Conservation (phyloP, 2,329 filamentous ascomycete genomes). For the Diaporthe eres region DNA sequence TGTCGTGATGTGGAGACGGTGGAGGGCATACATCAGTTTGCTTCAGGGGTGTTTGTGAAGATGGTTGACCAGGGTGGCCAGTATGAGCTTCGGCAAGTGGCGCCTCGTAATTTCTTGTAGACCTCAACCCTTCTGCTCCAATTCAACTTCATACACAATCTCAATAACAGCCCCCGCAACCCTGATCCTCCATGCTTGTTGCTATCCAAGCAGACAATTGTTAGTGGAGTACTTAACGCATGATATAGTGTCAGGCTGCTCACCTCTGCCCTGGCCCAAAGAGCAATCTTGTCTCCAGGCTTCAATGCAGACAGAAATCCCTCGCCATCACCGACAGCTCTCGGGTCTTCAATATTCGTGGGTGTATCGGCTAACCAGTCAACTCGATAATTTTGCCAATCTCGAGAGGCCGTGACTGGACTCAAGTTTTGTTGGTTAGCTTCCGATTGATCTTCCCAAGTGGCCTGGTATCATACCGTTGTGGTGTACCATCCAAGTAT, state of each 20-base stretch:
- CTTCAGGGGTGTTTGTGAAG: too few species aligned
- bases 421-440: not conserved
- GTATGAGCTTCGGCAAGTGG: too few species aligned
- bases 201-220: not conserved
- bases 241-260: not conserved
- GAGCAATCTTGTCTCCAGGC: constrained; percentile 17
- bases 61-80: too few species aligned
- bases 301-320: not conserved
- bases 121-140: not conserved
- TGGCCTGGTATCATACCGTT: not conserved
- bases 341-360: not conserved
- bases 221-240: not conserved
- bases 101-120: not conserved
- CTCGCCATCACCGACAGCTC: constrained; percentile 13
- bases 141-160: constrained; percentile 14
- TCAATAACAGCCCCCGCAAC: constrained; percentile 15
- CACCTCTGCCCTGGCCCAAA: constrained; percentile 32
- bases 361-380: not conserved
- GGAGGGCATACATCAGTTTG: too few species aligned
- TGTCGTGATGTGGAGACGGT: too few species aligned
- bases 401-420: not conserved
- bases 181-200: constrained; percentile 1
- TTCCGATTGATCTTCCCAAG: not conserved
- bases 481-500: constrained; percentile 23
- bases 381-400: constrained; percentile 2